phyloP scores from a whole-genome alignment of 2,329 filamentous ascomycete species.

The Torrubiellomyces zombiae region DNA sequence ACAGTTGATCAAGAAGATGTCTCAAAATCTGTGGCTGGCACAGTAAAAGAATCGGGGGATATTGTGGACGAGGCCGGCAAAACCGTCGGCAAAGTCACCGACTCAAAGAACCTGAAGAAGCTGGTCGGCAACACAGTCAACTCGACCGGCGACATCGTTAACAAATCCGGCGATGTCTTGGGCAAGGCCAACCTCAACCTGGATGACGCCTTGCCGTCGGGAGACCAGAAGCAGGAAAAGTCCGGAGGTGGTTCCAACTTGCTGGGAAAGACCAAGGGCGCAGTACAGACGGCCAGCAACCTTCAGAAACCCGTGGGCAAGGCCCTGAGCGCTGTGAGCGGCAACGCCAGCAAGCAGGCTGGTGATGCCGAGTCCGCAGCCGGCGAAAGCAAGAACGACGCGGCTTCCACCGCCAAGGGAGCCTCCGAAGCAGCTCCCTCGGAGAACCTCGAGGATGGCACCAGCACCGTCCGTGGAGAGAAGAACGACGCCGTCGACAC shows the following conservation, averaged over 20 bases:
- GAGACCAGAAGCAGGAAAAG: conserved; percentile 14
- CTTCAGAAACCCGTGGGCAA: conserved; percentile 9
- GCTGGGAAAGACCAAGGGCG: conserved; percentile 13
- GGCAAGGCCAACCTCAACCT: conserved; percentile 24
- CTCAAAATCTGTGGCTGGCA: conserved; percentile 21
- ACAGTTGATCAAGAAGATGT: conserved; percentile 10
- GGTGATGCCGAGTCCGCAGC: too few relatives aligned
- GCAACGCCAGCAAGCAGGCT: too few relatives aligned
- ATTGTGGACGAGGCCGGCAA: conserved; percentile 27
- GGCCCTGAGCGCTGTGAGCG: too few relatives aligned
- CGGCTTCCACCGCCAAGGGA: too few relatives aligned
- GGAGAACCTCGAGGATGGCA: too few relatives aligned
- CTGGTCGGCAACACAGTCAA: conserved; percentile 24
- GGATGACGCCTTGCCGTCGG: conserved; percentile 16
- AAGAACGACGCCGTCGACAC: too few relatives aligned
- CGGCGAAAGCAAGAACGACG: too few relatives aligned
- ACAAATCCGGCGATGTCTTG: conserved; percentile 20
- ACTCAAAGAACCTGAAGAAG: conserved; percentile 21
- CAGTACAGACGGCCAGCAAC: conserved; percentile 7
- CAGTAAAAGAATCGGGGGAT: conserved; percentile 27
- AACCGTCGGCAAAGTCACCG: conserved; percentile 23
- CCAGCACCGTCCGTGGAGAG: too few relatives aligned
- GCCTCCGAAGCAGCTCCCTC: too few relatives aligned
- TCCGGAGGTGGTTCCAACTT: conserved; percentile 12
- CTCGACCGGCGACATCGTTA: conserved; percentile 16